Evolutionary conservation across 768 basidiomycete genomes (phyloP).

Genomic region (Candolleomyces eurysporus): DNA sequence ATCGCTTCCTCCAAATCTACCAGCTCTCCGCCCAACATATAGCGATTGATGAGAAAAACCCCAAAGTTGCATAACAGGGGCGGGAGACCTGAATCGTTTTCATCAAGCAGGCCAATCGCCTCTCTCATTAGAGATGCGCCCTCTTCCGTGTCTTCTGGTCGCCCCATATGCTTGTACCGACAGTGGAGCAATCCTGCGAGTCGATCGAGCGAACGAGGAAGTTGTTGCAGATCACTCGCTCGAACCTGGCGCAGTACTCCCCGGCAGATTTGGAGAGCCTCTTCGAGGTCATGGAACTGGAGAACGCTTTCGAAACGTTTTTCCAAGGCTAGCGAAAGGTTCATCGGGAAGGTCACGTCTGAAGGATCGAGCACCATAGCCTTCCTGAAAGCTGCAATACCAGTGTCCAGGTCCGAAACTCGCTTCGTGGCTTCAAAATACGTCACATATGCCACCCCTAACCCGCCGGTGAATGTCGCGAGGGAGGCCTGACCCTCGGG

Average conservation of each 20-base stretch:
- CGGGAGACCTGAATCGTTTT: background rate
- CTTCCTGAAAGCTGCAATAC: background rate
- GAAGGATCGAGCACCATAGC: background rate
- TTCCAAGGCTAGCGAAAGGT: background rate
- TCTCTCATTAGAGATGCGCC: no score
- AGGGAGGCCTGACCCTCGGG: background rate
- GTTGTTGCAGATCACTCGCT: background rate
- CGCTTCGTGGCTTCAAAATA: background rate
- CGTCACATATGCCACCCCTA: background rate
- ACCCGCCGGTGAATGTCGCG: background rate
- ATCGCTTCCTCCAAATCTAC: background rate
- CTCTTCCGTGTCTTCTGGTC: no score
- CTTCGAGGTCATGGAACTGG: background rate
- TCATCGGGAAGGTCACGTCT: background rate
- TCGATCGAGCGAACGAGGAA: no score
- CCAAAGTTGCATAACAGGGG: background rate
- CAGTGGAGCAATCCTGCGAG: no score
- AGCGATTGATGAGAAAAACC: background rate
- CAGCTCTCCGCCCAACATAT: background rate
- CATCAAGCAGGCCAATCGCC: background rate
- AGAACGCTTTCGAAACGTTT: background rate
- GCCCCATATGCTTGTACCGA: no score
- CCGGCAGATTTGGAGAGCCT: background rate
- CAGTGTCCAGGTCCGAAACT: background rate
- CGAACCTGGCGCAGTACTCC: background rate